Evolutionary conservation across 2,329 filamentous ascomycete species (phyloP), one percentile per base, ranked within the genome.

Genomic region (Scytalidium sp.): DNA sequence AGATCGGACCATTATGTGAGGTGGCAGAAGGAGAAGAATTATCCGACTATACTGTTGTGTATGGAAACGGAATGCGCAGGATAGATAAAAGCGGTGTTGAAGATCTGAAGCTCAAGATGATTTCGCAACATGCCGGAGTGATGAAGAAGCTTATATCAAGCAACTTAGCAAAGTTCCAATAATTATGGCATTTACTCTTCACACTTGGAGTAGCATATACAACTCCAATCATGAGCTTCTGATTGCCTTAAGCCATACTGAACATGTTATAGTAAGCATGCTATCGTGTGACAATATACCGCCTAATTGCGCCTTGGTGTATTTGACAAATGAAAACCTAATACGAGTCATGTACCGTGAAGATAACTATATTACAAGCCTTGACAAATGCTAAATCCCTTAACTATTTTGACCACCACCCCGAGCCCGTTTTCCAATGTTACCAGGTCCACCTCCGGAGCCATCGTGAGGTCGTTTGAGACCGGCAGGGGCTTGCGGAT

Each of bases 41-140:
- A 0, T 79, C 80, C 0, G 85, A 90, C 52, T 83, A 80, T 64
- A 85, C 83, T 0, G 86, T 91, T 4, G 71, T 90, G 19, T 90
- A 82, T 67, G 84, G 85, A 0, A 79, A 80, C 50, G 84, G 84
- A 21, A 72, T 74, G 56, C 73, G 75, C 55, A 75, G 83, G 53
- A 66, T 67, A 23, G 84, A 89, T 61, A 76, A 68, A 42, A 80
- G 82, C 45, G 77, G 80, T n/a, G 74, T 84, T 21, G 73, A 81
- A 49, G 81, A 85, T 41, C 69, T 85, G 53, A 81, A 83, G 62
- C 76, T 87, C 60, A 78, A 82, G 60, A 80, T 78, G 42, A 74
- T 89, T 60, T 73, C 81, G 32, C 81, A 82, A 57, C 85, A 90
- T 66, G 83, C 88, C 51, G 83, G 87, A 54, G 78, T 85, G 10